Evolutionary conservation across 441 rosid genomes (phyloP), one percentile per base, ranked within the genome.

Genomic region (Metrosideros polymorpha): DNA sequence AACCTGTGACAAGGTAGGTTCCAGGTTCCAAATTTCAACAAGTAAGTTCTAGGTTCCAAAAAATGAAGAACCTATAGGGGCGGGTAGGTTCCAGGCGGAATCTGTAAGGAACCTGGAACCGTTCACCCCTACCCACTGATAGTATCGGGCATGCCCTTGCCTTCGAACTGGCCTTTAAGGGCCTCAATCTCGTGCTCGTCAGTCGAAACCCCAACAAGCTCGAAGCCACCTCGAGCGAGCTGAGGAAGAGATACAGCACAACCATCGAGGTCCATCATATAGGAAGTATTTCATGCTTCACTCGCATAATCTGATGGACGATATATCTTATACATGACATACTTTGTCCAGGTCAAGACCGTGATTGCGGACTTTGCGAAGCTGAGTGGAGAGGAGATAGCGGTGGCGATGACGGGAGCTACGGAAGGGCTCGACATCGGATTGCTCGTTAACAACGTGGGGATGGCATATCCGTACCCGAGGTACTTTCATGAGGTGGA

Each of bases 71-170:
- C n/a, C n/a, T n/a, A n/a, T n/a, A n/a, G n/a, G n/a, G n/a, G n/a
- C n/a, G n/a, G n/a, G n/a, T n/a, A n/a, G n/a, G n/a, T n/a, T n/a
- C n/a, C n/a, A n/a, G n/a, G n/a, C n/a, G n/a, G n/a, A n/a, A n/a
- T n/a, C n/a, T n/a, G n/a, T n/a, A n/a, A n/a, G n/a, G n/a, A n/a
- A n/a, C n/a, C n/a, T n/a, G n/a, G n/a, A n/a, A n/a, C n/a, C n/a
- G n/a, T n/a, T n/a, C n/a, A n/a, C n/a, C n/a, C n/a, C n/a, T n/a
- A n/a, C n/a, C n/a, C n/a, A n/a, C n/a, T n/a, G n/a, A n/a, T n/a
- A n/a, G n/a, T 10, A 91, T 89, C 24, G 91, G 93, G 10, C 89
- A 88, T 30, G 89, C 91, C 63, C 66, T 92, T 7, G 90, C 92
- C 14, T 88, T 91, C 42, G 86, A 89, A 29, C 71, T 89, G 9